A percentile compares a stretch with the other conserved stretches of the same genome.
These are phyloP conservation scores for Paspalum notatum DNA, from an alignment of 176 grass and related monocot species.

Conservation along the genomic window DNA sequence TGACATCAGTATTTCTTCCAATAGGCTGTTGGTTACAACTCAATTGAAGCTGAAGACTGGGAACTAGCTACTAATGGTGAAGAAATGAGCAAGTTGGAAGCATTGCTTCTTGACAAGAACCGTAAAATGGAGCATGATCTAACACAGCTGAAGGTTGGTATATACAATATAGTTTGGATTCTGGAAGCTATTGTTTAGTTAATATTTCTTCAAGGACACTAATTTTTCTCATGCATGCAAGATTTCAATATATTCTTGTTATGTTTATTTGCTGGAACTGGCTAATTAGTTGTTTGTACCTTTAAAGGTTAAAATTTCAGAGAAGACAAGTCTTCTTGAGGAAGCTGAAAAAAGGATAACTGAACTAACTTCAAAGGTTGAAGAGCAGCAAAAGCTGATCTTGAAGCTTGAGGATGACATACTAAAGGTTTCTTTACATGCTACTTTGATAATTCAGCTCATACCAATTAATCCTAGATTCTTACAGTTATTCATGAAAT, in stretches of 20 bases:
- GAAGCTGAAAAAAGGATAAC: conserved; percentile 73
- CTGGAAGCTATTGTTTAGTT: conserved; percentile 24
- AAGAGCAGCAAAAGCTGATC: conserved; percentile 95
- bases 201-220: background rate
- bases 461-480: conserved; percentile 19
- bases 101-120: conserved; percentile 97
- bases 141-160: conserved; percentile 88
- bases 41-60: conserved; percentile 99
- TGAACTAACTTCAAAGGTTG: conserved; percentile 77
- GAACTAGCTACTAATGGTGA: conserved; percentile 94
- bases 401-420: conserved; percentile 99
- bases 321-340: conserved; percentile 77
- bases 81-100: conserved; percentile 99
- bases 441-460: conserved; percentile 36
- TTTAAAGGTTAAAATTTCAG: conserved; percentile 97
- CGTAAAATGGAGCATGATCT: conserved; percentile 99
- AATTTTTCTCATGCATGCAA: background rate
- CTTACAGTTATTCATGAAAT: background rate
- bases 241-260: conserved; percentile 11
- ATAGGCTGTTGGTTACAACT: conserved; percentile 99
- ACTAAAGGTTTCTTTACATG: conserved; percentile 69
- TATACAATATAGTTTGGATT: conserved; percentile 24
- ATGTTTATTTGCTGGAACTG: conserved; percentile 38
- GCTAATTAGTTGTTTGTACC: conserved; percentile 33
- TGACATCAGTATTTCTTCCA: conserved; percentile 22